Evolutionary conservation across 768 basidiomycete species (phyloP).

Genomic region (Naematelia aurantialba): DNA sequence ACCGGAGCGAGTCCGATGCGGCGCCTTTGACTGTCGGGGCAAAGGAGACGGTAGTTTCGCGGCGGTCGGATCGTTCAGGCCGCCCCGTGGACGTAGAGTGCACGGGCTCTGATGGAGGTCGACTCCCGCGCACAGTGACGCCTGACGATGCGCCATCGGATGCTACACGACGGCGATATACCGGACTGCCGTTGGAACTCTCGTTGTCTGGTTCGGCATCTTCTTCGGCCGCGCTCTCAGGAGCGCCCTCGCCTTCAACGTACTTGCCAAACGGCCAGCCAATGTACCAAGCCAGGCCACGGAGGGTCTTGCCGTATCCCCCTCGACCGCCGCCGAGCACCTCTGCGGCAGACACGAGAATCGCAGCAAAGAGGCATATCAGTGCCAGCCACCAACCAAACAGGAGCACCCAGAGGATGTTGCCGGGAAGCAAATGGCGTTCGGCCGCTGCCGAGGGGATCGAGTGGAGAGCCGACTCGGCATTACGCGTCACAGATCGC

Average conservation of each 20-base stretch:
- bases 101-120: conserved; percentile 3
- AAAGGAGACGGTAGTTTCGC: conserved; percentile 49
- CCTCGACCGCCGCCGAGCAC: conserved; percentile 71
- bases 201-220: conserved; percentile 51
- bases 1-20: conserved; percentile 21
- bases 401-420: conserved; percentile 81
- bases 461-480: conserved; percentile 88
- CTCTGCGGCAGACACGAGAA: conserved; percentile 60
- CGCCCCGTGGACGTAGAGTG: conserved; percentile 1
- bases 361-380: conserved; percentile 65
- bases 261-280: conserved; percentile 99
- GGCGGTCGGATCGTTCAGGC: conserved; percentile 8
- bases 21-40: conserved; percentile 31
- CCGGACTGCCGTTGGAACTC: conserved; percentile 29
- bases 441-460: conserved; percentile 90
- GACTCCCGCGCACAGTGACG: conserved; percentile 20
- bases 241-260: conserved; percentile 68
- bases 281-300: conserved; percentile 92
- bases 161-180: conserved; percentile 19
- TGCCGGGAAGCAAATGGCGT: conserved; percentile 86
- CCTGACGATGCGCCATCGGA: conserved; percentile 33
- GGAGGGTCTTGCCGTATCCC: conserved; percentile 80
- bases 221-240: conserved; percentile 12
- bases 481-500: conserved; percentile 90
- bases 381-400: conserved; percentile 94